These are phyloP conservation scores for Pleurostoma richardsiae DNA, from an alignment of 2,329 filamentous ascomycete species.

Conservation along the genomic window DNA sequence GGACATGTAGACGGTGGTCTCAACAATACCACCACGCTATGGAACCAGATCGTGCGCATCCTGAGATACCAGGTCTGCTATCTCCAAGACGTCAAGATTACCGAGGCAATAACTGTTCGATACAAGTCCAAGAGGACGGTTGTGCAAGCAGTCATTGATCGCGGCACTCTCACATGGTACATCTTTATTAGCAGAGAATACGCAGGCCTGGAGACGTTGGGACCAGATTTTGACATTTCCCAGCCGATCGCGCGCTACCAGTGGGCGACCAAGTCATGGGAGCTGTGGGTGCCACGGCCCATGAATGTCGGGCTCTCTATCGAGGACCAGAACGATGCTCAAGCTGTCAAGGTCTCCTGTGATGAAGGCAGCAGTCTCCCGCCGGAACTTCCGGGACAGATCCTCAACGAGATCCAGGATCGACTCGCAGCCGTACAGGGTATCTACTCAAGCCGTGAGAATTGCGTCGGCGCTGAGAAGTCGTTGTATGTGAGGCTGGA, in stretches of 20 bases:
- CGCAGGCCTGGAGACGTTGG: too few species aligned
- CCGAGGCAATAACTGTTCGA: not conserved
- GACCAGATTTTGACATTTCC: too few species aligned
- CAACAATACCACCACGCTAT: too few species aligned
- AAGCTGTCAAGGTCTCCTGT: not conserved
- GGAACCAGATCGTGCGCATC: too few species aligned
- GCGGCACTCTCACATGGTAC: not conserved
- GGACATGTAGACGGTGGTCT: too few species aligned
- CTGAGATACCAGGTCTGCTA: not conserved
- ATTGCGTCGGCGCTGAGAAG: slow-evolving; percentile 23
- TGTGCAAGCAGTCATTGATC: not conserved
- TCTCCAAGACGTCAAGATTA: not conserved
- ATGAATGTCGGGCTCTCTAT: not conserved
- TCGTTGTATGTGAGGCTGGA: slow-evolving; percentile 15
- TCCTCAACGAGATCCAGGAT: not conserved
- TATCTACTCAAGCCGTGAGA: not conserved
- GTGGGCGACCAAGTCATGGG: not conserved
- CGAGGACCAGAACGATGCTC: not conserved
- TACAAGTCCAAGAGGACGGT: not conserved
- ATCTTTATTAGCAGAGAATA: not conserved
- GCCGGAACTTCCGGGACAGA: not conserved
- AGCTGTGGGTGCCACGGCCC: not conserved
- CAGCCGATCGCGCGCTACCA: slow-evolving; percentile 6
- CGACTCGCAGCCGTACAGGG: not conserved
- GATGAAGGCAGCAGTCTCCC: not conserved